A percentile compares a stretch with the other conserved stretches of the same genome.
Evolutionary conservation across 305 asterid genomes (phyloP).

Genomic region (Fraxinus paxiana): DNA sequence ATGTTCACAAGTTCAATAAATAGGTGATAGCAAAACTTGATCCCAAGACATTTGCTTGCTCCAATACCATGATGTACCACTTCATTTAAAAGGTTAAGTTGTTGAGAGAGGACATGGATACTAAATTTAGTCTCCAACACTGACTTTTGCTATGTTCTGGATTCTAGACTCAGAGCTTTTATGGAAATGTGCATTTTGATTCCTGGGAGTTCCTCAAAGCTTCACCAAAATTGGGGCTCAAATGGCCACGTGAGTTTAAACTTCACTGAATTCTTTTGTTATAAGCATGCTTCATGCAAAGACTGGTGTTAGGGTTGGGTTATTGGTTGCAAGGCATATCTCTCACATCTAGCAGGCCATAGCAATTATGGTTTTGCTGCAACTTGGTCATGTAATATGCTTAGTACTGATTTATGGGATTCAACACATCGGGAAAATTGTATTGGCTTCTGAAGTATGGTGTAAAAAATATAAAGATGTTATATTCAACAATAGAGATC

Average conservation of each 20-base stretch:
- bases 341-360: background rate
- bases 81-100: background rate
- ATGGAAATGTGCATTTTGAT: constrained; percentile 96
- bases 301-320: no score
- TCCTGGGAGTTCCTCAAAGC: constrained; percentile 71
- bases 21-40: background rate
- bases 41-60: background rate
- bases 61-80: background rate
- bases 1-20: background rate
- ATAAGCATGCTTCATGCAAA: background rate
- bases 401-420: background rate
- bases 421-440: background rate
- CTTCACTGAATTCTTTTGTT: constrained; percentile 12
- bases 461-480: background rate
- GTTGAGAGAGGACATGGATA: background rate
- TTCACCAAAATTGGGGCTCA: constrained; percentile 47
- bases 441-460: background rate
- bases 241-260: constrained; percentile 50
- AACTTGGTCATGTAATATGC: background rate
- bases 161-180: constrained; percentile 75
- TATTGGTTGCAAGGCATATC: background rate
- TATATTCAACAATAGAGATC: background rate
- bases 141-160: constrained; percentile 21
- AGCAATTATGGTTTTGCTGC: constrained; percentile 10
- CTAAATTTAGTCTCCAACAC: background rate